These are phyloP conservation scores for Trypanosoma mega DNA, from an alignment of 208 protist genomes.

Conservation along the genomic window DNA sequence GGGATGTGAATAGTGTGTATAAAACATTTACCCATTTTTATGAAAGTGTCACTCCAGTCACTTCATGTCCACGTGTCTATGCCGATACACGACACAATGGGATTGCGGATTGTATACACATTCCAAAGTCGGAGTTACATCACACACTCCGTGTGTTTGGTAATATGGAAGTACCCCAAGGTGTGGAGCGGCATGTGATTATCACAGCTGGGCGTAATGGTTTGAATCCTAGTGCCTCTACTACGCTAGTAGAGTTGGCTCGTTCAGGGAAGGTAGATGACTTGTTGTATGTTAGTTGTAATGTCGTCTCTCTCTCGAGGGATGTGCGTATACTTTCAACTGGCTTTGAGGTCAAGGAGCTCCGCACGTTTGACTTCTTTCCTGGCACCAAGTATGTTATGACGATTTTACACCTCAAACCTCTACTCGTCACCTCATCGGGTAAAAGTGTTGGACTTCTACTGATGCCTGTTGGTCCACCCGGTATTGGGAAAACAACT, in stretches of 20 bases:
- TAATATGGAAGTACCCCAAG: not conserved
- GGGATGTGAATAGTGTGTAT: conserved; percentile 39
- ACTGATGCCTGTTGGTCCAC: conserved; percentile 34
- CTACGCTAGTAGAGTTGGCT: conserved; percentile 22
- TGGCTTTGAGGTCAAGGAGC: conserved; percentile 19
- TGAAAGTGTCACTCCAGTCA: conserved; percentile 12
- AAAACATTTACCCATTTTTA: conserved; percentile 40
- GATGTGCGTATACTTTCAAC: conserved; percentile 38
- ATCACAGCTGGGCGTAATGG: conserved; percentile 39
- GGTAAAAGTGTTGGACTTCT: conserved; percentile 15
- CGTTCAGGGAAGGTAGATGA: conserved; percentile 18
- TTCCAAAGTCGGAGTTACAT: conserved; percentile 22
- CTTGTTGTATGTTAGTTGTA: conserved; percentile 53
- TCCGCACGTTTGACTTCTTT: conserved; percentile 51
- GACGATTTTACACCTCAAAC: conserved; percentile 36
- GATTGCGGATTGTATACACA: conserved; percentile 21
- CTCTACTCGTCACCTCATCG: conserved; percentile 1
- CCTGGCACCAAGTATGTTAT: conserved; percentile 49
- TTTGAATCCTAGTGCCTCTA: conserved; percentile 34
- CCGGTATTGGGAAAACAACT: conserved; percentile 28
- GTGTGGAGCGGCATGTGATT: conserved; percentile 22
- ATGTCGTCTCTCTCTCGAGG: conserved; percentile 33
- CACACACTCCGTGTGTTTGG: not conserved
- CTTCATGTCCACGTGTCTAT: conserved; percentile 38
- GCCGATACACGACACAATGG: conserved; percentile 29